Conservation (phyloP, 768 basidiomycete species). For the Lyophyllum shimeji region DNA sequence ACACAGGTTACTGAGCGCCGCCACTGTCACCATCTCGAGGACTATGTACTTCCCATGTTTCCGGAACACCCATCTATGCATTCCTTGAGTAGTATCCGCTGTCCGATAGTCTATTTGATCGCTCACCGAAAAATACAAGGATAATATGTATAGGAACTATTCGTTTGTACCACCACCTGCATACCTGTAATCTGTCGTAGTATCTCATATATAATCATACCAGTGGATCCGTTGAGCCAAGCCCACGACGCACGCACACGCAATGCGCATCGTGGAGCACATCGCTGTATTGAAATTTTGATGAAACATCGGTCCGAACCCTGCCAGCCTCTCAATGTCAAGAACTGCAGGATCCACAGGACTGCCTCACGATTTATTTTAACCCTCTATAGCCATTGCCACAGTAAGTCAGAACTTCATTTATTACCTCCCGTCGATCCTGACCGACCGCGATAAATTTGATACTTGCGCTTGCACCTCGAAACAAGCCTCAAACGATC, state of each 20-base stretch:
- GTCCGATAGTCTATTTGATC: background rate
- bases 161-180: background rate
- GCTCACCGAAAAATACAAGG: background rate
- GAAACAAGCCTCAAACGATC: conserved; percentile 15
- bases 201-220: background rate
- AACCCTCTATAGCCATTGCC: no score
- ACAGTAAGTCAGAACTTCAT: background rate
- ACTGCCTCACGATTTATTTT: no score
- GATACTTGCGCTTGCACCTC: no score
- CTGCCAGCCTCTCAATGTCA: no score
- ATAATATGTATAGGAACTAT: conserved; percentile 6
- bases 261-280: background rate
- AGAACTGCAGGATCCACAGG: no score
- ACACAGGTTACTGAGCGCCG: conserved; percentile 1
- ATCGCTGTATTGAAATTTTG: background rate
- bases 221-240: no score
- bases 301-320: background rate
- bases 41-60: background rate
- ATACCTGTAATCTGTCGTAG: background rate
- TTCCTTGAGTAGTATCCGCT: background rate
- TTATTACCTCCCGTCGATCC: background rate
- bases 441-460: background rate
- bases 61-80: background rate
- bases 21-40: background rate
- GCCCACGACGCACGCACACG: no score